Evolutionary conservation across 257 asterid species (phyloP), one percentile per base, ranked within the genome.

Genomic region (Agastache rugosa): DNA sequence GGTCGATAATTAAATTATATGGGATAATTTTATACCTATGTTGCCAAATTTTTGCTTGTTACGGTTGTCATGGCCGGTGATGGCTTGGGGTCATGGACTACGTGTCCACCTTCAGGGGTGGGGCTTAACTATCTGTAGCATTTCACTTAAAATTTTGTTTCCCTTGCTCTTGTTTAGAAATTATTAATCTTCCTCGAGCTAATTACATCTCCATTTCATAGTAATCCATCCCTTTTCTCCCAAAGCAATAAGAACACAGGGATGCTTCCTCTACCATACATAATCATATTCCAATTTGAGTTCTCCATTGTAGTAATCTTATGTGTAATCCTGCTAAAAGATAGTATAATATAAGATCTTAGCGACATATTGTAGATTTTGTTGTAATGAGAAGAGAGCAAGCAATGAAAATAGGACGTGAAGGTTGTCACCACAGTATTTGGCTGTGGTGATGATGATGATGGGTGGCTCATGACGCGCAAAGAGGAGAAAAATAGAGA

Each of bases 261-360:
- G 58, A 8, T 54, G 58, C 25, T 54, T 64, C 48, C 67, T 73
- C 68, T 63, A 48, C 8, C 17, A 19, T 69, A 5, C 10, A 37
- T 10, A 12, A 14, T 34, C 37, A 34, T 11, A 20, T 12, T 34
- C n/a, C 34, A 11, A 2, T 45, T 22, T 25, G 50, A 34, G 27
- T 69, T 53, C 12, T 29, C 35, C 25, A 14, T 50, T 68, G 15
- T 3, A 29, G 47, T 44, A 15, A 29, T 25, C 47, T 17, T 48
- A 59, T 48, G 9, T 60, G 10, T 44, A 60, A 27, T 14, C 69
- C 42, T 5, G 9, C 11, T 35, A 1, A 2, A 69, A 41, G 22
- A 71, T 42, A 71, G n/a, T n/a, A n/a, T 8, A 22, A 45, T 37
- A 6, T 37, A 37, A 37, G 29, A 17, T 25, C 17, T 5, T 45